Evolutionary conservation across 805 yeast genomes (phyloP).

Genomic region (Starmerella stigmatis): DNA sequence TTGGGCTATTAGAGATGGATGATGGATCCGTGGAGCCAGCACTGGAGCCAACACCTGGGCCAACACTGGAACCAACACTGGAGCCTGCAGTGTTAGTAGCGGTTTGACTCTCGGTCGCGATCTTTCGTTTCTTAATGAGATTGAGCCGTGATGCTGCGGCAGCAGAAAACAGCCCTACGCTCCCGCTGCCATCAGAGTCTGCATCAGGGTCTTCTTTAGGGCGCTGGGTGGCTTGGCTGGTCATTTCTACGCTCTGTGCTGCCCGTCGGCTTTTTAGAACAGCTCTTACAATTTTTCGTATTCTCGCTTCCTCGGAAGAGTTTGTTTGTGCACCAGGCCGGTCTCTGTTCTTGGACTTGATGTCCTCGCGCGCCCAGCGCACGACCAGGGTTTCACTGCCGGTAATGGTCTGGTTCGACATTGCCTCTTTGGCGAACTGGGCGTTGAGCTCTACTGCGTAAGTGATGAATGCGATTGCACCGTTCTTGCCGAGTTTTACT

Average conservation of each 20-base stretch:
- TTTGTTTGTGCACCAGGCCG: too few species aligned
- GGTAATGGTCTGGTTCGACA: conserved; percentile 70
- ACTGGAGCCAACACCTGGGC: too few species aligned
- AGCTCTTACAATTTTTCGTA: conserved; percentile 10
- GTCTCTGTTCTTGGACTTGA: too few species aligned
- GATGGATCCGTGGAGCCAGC: background rate
- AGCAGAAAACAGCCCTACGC: background rate
- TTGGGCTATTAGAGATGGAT: too few species aligned
- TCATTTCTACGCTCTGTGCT: background rate
- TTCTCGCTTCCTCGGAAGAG: background rate
- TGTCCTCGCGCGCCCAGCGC: conserved; percentile 72
- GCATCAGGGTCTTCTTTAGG: background rate
- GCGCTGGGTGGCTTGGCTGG: background rate
- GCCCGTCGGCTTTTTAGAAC: background rate
- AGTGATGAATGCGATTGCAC: conserved; percentile 70
- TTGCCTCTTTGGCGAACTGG: conserved; percentile 91
- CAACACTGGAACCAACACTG: too few species aligned
- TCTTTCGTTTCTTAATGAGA: background rate
- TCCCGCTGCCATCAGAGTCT: too few species aligned
- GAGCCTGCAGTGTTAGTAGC: background rate
- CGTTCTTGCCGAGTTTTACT: conserved; percentile 48
- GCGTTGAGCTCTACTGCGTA: conserved; percentile 61
- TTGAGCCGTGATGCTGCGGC: background rate
- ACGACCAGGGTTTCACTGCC: conserved; percentile 57
- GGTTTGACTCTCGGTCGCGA: background rate